Conservation (phyloP, 2,329 filamentous ascomycete genomes). For the Trichoderma afroharzianum region DNA sequence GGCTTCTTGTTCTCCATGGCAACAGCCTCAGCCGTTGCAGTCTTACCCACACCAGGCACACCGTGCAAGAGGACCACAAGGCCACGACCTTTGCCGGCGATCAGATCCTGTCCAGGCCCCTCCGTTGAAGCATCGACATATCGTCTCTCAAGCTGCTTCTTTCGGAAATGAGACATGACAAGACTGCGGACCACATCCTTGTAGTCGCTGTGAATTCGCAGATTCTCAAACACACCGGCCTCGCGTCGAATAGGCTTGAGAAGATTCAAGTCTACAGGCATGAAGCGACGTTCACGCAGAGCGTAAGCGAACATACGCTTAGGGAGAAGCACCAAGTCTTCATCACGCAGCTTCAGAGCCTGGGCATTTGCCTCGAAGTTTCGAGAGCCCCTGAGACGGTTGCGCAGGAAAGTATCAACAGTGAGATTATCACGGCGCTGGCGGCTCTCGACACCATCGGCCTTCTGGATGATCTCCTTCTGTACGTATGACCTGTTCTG, state of each 20-base stretch:
- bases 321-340: conserved; percentile 35
- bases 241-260: conserved; percentile 36
- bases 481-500: conserved; percentile 33
- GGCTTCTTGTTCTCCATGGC: conserved; percentile 42
- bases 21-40: conserved; percentile 43
- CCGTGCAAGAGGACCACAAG: conserved; percentile 45
- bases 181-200: conserved; percentile 40
- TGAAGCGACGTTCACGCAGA: conserved; percentile 38
- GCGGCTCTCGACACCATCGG: conserved; percentile 34
- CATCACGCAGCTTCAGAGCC: conserved; percentile 26
- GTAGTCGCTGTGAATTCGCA: conserved; percentile 39
- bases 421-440: conserved; percentile 37
- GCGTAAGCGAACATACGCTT: conserved; percentile 42
- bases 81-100: conserved; percentile 44
- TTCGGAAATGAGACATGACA: conserved; percentile 41
- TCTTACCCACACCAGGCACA: conserved; percentile 48
- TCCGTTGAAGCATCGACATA: conserved; percentile 27
- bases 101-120: conserved; percentile 34
- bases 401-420: conserved; percentile 33
- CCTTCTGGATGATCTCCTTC: conserved; percentile 35
- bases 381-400: conserved; percentile 34
- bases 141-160: conserved; percentile 35
- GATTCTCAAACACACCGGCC: conserved; percentile 38
- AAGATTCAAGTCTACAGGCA: conserved; percentile 34
- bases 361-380: conserved; percentile 32